A percentile compares a stretch with the other conserved stretches of the same genome.
These are phyloP conservation scores for Cladosporium velox DNA, from an alignment of 2,329 filamentous ascomycete genomes.

Conservation along the genomic window DNA sequence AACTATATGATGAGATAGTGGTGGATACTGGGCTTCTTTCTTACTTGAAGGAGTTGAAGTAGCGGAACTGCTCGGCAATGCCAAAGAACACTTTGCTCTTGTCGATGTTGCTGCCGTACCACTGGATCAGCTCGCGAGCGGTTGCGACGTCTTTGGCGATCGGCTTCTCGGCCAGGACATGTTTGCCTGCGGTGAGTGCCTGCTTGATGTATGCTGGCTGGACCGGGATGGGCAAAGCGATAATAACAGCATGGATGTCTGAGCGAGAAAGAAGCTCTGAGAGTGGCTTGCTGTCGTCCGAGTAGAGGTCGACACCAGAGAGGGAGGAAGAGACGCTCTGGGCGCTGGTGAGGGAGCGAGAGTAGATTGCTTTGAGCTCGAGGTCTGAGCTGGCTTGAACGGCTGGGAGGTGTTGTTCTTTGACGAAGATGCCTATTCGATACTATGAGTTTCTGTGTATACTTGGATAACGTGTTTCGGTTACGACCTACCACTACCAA, in stretches of 20 bases:
- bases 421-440: conserved; percentile 57
- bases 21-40: not conserved
- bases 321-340: conserved; percentile 43
- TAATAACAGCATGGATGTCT: conserved; percentile 54
- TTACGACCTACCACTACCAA: conserved; percentile 54
- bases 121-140: conserved; percentile 52
- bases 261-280: conserved; percentile 45
- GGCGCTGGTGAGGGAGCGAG: conserved; percentile 62
- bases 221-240: conserved; percentile 48
- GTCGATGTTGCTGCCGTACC: conserved; percentile 47
- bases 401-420: conserved; percentile 63
- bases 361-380: conserved; percentile 66
- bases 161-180: conserved; percentile 60
- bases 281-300: conserved; percentile 51
- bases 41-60: conserved; percentile 53
- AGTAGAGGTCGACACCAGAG: conserved; percentile 57
- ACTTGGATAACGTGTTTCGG: not conserved
- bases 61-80: conserved; percentile 75
- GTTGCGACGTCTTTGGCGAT: conserved; percentile 56
- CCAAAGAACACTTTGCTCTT: conserved; percentile 48
- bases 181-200: conserved; percentile 53
- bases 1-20: not conserved
- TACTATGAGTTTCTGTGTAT: not conserved
- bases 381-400: conserved; percentile 56
- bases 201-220: conserved; percentile 53